phyloP scores from a whole-genome alignment of 2,329 filamentous ascomycete species.

The Aspergillus flavus region DNA sequence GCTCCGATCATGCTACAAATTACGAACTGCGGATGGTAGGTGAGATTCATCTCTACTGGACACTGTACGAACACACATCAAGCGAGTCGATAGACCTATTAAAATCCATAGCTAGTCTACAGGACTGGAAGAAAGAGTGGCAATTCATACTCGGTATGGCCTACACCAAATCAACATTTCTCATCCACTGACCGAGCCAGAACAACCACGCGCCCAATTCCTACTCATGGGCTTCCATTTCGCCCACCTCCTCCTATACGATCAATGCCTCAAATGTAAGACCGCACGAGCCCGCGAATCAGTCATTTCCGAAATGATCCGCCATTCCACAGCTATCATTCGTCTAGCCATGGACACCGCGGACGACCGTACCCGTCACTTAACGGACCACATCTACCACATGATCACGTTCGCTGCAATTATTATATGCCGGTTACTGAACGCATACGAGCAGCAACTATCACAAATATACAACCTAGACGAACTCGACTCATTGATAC shows the following conservation, averaged over 20 bases:
- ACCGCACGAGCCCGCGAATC: slow-evolving; percentile 39
- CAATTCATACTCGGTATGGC: slow-evolving; percentile 40
- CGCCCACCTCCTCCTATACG: slow-evolving; percentile 47
- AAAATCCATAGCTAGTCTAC: slow-evolving; percentile 36
- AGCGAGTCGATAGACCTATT: slow-evolving; percentile 34
- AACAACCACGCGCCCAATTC: slow-evolving; percentile 49
- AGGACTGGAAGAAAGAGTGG: slow-evolving; percentile 46
- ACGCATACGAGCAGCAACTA: slow-evolving; percentile 40
- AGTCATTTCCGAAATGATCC: slow-evolving; percentile 46
- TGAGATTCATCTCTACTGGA: slow-evolving; percentile 50
- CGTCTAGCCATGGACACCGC: slow-evolving; percentile 47
- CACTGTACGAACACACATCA: slow-evolving; percentile 45
- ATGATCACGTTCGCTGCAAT: slow-evolving; percentile 50
- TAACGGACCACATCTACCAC: slow-evolving; percentile 53
- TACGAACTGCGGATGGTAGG: slow-evolving; percentile 52
- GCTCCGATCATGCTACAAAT: slow-evolving; percentile 44
- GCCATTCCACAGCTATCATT: slow-evolving; percentile 44
- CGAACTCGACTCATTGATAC: slow-evolving; percentile 38
- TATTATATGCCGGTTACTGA: slow-evolving; percentile 37
- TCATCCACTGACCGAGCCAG: slow-evolving; percentile 22
- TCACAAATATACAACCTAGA: slow-evolving; percentile 33
- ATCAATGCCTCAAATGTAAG: slow-evolving; percentile 38
- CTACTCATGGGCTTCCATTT: slow-evolving; percentile 52
- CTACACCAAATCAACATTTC: background rate
- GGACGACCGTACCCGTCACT: slow-evolving; percentile 48